phyloP scores from a whole-genome alignment of 2,329 filamentous ascomycete genomes.

The Xylariaceae sp. region DNA sequence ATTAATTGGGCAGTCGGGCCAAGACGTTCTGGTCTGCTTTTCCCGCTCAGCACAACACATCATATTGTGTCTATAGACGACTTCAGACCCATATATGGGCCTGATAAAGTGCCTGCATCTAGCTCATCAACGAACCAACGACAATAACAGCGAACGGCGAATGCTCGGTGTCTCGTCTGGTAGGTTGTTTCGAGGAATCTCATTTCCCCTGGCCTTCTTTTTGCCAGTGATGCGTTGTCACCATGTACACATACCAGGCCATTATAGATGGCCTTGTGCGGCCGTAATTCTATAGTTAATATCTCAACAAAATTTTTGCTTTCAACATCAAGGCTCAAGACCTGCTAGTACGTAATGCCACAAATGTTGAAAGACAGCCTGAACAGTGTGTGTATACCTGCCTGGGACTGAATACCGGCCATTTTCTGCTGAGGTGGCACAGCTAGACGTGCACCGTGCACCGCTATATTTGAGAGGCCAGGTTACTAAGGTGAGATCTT shows the following conservation, averaged over 20 bases:
- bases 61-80: slow-evolving; percentile 13
- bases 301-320: neutral
- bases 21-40: slow-evolving; percentile 9
- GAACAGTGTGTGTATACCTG: neutral
- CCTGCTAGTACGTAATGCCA: neutral
- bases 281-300: slow-evolving; percentile 9
- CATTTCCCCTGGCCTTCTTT: too few species aligned
- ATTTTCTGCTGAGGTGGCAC: neutral
- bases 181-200: neutral
- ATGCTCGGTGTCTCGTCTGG: slow-evolving; percentile 14
- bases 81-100: neutral
- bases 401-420: neutral
- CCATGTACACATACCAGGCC: too few species aligned
- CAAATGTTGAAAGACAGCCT: neutral
- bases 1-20: neutral
- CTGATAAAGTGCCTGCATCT: slow-evolving; percentile 9
- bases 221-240: too few species aligned
- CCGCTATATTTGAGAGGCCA: too few species aligned
- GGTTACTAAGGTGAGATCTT: too few species aligned
- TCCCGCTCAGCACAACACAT: slow-evolving; percentile 4
- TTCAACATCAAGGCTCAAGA: neutral
- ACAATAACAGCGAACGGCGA: slow-evolving; percentile 12
- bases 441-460: neutral
- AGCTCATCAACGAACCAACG: neutral
- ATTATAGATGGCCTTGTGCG: neutral